These are phyloP conservation scores for Termitomyces heimii DNA, from an alignment of 768 basidiomycete genomes.

Conservation along the genomic window DNA sequence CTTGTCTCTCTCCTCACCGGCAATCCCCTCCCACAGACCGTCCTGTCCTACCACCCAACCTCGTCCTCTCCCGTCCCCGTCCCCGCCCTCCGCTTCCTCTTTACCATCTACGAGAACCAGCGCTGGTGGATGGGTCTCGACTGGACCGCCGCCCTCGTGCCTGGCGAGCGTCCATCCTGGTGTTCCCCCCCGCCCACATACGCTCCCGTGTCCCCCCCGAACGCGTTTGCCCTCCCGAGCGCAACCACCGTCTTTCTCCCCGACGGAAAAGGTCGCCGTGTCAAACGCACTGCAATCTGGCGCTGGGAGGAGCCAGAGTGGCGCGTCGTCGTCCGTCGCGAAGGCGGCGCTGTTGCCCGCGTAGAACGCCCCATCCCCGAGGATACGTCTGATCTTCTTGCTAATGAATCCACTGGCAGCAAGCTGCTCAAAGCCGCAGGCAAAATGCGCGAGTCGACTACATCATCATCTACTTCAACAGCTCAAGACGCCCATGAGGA, in stretches of 20 bases:
- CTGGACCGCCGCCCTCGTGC: constrained; percentile 91
- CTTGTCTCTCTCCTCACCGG: constrained; percentile 49
- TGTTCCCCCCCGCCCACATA: constrained; percentile 41
- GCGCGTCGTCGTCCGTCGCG: constrained; percentile 66
- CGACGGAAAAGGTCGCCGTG: constrained; percentile 36
- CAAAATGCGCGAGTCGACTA: constrained; percentile 34
- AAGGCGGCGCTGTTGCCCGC: constrained; percentile 42
- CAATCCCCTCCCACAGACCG: constrained; percentile 39
- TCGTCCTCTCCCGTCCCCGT: constrained; percentile 26
- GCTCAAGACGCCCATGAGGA: constrained; percentile 25
- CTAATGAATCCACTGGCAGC: constrained; percentile 20
- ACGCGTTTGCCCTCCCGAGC: constrained; percentile 61
- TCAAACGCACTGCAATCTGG: constrained; percentile 80
- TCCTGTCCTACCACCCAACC: constrained; percentile 27
- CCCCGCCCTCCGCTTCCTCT: constrained; percentile 65
- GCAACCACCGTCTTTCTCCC: constrained; percentile 53
- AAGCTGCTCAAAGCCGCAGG: constrained; percentile 52
- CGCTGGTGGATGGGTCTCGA: constrained; percentile 98
- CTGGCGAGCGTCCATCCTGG: constrained; percentile 89
- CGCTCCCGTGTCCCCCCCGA: constrained; percentile 63
- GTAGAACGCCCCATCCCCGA: constrained; percentile 63
- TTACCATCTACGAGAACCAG: constrained; percentile 92
- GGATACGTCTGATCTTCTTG: constrained; percentile 24
- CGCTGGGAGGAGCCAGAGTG: constrained; percentile 90
- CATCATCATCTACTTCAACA: neutral